Base-by-base conservation (phyloP, 2,329 filamentous ascomycete species). In the Curvularia sp. region DNA sequence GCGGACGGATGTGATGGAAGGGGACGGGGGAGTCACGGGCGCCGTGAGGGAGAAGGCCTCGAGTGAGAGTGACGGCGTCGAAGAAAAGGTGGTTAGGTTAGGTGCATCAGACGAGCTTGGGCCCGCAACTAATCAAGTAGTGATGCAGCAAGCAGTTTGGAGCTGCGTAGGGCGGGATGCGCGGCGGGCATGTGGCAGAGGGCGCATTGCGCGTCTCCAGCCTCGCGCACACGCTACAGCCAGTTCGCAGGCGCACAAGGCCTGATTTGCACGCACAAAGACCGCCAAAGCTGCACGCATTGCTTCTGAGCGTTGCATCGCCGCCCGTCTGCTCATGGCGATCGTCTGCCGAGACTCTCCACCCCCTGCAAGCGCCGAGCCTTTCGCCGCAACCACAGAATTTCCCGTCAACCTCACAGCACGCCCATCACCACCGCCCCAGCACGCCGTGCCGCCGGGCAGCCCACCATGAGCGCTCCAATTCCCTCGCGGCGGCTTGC, bases 401-500 rank as follows among this genome's bases (percentile, higher is more conserved):
- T 56, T 66, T 66, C 59, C 58, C 57, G 50, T 33, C 15, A 43
- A 52, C 55, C 30, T 53, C 60, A 57, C 63, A 30, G 46, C 56
- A 18, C 10, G 28, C 56, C 49, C 46, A 51, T 46, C 64, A 65
- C 65, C 69, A 57, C 50, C 65, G 60, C 60, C 60, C 54, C 62
- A 64, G 64, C 64, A 9, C 50, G 28, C 70, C 67, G 72, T 42
- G 59, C 56, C 46, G 53, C 48, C 53, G 57, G 63, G 60, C 68
- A 69, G 15, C 13, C 70, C 71, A 53, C 64, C 73, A 92, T 92
- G 89, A 90, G 83, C 79, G 77, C 89, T 69, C 84, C 85, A 76
- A 79, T 87, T 72, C 86, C 88, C 67, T 82, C 86, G 69, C 80
- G 86, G 80, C 85, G 85, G 79, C 79, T 89, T 68, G 81, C 84